Conservation (phyloP, 257 asterid species). For the Nicotiana tabacum region DNA sequence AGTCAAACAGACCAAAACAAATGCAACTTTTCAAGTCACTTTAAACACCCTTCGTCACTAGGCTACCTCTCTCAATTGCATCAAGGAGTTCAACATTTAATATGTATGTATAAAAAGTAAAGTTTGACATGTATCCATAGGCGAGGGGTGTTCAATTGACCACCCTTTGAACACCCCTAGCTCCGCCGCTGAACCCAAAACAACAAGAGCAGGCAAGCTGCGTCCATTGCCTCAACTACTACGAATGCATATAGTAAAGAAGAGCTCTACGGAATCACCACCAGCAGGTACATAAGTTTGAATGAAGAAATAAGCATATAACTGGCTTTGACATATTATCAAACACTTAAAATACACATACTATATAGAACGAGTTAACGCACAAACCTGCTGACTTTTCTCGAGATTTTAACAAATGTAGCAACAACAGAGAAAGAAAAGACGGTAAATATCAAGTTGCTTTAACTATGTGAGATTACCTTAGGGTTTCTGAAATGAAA, state of each 20-base stretch:
- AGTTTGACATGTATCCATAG: too few relatives aligned
- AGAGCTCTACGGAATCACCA: neutral
- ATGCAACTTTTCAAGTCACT: too few relatives aligned
- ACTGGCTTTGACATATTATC: constrained; percentile 34
- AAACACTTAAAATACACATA: constrained; percentile 26
- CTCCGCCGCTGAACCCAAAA: neutral
- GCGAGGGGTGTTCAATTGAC: neutral
- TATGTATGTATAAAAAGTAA: neutral
- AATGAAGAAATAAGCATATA: neutral
- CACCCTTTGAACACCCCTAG: neutral
- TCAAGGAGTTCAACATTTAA: too few relatives aligned
- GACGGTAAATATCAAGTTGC: neutral
- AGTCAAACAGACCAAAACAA: too few relatives aligned
- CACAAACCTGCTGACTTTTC: neutral
- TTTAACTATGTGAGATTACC: constrained; percentile 27
- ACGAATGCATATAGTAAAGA: neutral
- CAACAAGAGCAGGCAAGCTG: neutral
- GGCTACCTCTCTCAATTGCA: too few relatives aligned
- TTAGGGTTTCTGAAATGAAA: constrained; percentile 45
- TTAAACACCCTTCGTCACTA: too few relatives aligned
- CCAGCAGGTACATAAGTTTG: neutral
- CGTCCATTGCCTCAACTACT: neutral
- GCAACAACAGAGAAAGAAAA: too few relatives aligned
- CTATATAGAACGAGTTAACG: neutral
- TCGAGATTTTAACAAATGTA: too few relatives aligned